Percentiles rank a stretch among this genome's conserved stretches.
These are phyloP conservation scores for Populus trichocarpa DNA, from an alignment of 441 rosid genomes.

Conservation along the genomic window DNA sequence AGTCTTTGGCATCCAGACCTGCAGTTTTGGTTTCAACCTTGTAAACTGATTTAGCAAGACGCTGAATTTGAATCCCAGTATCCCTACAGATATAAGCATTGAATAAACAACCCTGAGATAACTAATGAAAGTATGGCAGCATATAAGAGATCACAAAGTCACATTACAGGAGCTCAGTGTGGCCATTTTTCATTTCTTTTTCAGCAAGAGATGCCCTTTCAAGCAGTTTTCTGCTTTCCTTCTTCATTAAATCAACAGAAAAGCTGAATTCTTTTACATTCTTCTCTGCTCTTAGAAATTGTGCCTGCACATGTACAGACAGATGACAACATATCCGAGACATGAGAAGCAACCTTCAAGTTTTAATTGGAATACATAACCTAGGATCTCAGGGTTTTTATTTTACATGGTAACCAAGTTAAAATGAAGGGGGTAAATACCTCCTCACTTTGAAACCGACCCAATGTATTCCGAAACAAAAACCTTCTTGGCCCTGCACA, in stretches of 20 bases:
- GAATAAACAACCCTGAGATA: constrained; percentile 10
- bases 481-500: constrained; percentile 80
- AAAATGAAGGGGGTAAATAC: constrained; percentile 27
- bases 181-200: constrained; percentile 75
- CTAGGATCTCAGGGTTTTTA: not conserved
- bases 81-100: constrained; percentile 39
- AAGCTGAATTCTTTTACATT: constrained; percentile 61
- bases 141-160: constrained; percentile 3
- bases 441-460: constrained; percentile 88
- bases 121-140: constrained; percentile 1
- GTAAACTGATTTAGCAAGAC: constrained; percentile 62
- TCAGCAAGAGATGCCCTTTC: constrained; percentile 89
- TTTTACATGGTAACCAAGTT: not conserved
- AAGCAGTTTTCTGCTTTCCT: constrained; percentile 72
- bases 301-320: constrained; percentile 44
- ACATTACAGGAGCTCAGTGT: constrained; percentile 59
- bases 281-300: constrained; percentile 72
- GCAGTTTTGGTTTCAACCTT: constrained; percentile 73
- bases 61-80: constrained; percentile 64
- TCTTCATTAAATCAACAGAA: constrained; percentile 82
- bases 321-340: not conserved
- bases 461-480: constrained; percentile 66
- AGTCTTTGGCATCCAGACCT: constrained; percentile 37
- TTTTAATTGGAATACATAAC: not conserved
- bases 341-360: not conserved